Percentiles rank a stretch among this genome's conserved stretches.
These are phyloP conservation scores for Euphorbia celastroides DNA, from an alignment of 441 rosid genomes.

Conservation along the genomic window DNA sequence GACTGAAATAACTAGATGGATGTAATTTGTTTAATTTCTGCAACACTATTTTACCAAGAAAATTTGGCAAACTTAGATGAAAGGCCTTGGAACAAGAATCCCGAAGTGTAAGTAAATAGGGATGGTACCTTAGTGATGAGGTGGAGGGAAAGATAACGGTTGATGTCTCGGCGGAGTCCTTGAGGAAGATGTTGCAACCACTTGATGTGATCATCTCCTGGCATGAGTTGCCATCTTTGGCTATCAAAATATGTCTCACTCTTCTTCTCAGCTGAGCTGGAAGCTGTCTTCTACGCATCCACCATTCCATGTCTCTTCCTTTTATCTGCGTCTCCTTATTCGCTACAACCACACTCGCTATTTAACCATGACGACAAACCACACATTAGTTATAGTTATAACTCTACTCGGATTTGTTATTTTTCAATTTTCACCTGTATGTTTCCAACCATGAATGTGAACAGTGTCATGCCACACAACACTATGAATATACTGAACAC, in stretches of 20 bases:
- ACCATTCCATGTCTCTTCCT: slow-evolving; percentile 64
- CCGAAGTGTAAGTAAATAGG: too few relatives aligned
- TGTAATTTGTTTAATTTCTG: too few relatives aligned
- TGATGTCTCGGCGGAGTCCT: slow-evolving; percentile 74
- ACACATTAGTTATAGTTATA: too few relatives aligned
- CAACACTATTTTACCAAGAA: too few relatives aligned
- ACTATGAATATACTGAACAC: slow-evolving; percentile 59
- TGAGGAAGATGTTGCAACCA: slow-evolving; percentile 64
- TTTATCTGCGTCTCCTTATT: slow-evolving; percentile 63
- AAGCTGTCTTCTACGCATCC: slow-evolving; percentile 78
- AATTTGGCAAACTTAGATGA: too few relatives aligned
- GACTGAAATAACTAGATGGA: too few relatives aligned
- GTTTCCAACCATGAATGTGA: slow-evolving; percentile 66
- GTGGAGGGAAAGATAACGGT: slow-evolving; percentile 63
- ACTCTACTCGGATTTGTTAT: too few relatives aligned
- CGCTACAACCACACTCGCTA: too few relatives aligned
- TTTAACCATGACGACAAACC: too few relatives aligned
- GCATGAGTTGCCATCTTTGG: slow-evolving; percentile 56
- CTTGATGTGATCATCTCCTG: slow-evolving; percentile 59
- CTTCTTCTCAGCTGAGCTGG: slow-evolving; percentile 55
- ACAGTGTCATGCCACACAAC: slow-evolving; percentile 55
- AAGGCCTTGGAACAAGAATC: too few relatives aligned
- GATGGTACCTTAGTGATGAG: slow-evolving; percentile 53
- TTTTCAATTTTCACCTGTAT: slow-evolving; percentile 64
- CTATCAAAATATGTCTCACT: slow-evolving; percentile 53